Conservation (phyloP, 331 rosid genomes). For the Erythrophleum ivorense region DNA sequence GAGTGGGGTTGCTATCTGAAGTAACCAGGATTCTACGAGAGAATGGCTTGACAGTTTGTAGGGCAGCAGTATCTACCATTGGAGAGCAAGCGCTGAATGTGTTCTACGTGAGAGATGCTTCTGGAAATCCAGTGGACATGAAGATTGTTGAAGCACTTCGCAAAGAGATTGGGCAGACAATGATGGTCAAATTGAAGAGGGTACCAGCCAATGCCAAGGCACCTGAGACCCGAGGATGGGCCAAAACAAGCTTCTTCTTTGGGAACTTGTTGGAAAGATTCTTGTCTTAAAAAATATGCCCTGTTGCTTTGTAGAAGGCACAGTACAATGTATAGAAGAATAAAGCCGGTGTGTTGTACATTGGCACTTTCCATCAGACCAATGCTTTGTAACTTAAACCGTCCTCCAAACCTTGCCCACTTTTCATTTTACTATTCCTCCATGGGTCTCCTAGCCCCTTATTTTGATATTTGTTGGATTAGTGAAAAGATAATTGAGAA, state of each 20-base stretch:
- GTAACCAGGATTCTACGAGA: slow-evolving; percentile 87
- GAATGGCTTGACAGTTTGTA: slow-evolving; percentile 74
- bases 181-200: slow-evolving; percentile 78
- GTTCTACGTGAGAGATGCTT: slow-evolving; percentile 79
- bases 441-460: background rate
- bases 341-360: slow-evolving; percentile 39
- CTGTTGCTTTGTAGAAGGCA: background rate
- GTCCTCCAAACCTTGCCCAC: background rate
- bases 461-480: background rate
- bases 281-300: slow-evolving; percentile 43
- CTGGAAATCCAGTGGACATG: slow-evolving; percentile 74
- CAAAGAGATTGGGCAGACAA: slow-evolving; percentile 71
- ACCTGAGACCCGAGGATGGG: slow-evolving; percentile 60
- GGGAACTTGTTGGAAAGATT: slow-evolving; percentile 63
- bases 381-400: slow-evolving; percentile 17
- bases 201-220: slow-evolving; percentile 56
- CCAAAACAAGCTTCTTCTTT: slow-evolving; percentile 60
- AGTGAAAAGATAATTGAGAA: background rate
- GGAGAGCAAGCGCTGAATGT: slow-evolving; percentile 81
- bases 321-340: slow-evolving; percentile 39
- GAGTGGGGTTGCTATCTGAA: slow-evolving; percentile 81
- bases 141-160: slow-evolving; percentile 67
- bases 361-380: slow-evolving; percentile 4
- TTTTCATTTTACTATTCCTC: background rate
- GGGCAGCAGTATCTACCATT: slow-evolving; percentile 80